These are phyloP conservation scores for Debaryomyces singareniensis DNA, from an alignment of 1,139 yeast species.

Conservation along the genomic window DNA sequence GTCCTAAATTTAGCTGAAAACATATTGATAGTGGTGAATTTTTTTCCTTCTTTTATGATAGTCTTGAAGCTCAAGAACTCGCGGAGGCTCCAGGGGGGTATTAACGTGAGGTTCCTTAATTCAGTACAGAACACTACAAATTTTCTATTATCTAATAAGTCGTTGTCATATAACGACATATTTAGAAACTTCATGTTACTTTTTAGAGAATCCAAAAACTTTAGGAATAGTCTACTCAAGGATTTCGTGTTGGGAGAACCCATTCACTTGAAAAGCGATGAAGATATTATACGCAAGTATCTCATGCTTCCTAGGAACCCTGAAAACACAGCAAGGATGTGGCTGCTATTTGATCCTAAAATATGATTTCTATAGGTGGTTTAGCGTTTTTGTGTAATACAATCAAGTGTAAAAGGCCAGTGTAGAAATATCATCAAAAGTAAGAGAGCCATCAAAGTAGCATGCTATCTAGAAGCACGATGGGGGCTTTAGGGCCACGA, in stretches of 20 bases:
- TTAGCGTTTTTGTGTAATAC: no score
- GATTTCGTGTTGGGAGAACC: constrained; percentile 27
- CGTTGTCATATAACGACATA: constrained; percentile 33
- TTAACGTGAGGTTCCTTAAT: constrained; percentile 34
- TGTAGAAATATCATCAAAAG: no score
- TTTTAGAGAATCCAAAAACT: constrained; percentile 26
- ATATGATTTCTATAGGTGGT: no score
- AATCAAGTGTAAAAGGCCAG: no score
- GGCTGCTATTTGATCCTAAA: constrained; percentile 16
- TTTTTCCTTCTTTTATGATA: constrained; percentile 80
- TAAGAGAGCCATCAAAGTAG: no score
- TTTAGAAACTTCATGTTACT: constrained; percentile 28
- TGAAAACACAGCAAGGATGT: constrained; percentile 24
- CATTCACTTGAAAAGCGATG: constrained; percentile 23
- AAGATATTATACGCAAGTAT: constrained; percentile 29
- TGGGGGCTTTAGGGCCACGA: no score
- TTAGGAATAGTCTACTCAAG: constrained; percentile 19
- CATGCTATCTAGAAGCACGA: no score
- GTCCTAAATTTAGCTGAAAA: constrained; percentile 54
- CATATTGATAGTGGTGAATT: constrained; percentile 61
- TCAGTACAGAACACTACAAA: constrained; percentile 15
- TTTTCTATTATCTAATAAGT: constrained; percentile 29
- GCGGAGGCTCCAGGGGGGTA: constrained; percentile 86
- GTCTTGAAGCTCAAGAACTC: constrained; percentile 76
- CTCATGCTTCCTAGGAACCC: constrained; percentile 37